A percentile compares a stretch with the other conserved stretches of the same genome.
phyloP scores from a whole-genome alignment of 2,329 filamentous ascomycete genomes.

The Annulohypoxylon truncatum region DNA sequence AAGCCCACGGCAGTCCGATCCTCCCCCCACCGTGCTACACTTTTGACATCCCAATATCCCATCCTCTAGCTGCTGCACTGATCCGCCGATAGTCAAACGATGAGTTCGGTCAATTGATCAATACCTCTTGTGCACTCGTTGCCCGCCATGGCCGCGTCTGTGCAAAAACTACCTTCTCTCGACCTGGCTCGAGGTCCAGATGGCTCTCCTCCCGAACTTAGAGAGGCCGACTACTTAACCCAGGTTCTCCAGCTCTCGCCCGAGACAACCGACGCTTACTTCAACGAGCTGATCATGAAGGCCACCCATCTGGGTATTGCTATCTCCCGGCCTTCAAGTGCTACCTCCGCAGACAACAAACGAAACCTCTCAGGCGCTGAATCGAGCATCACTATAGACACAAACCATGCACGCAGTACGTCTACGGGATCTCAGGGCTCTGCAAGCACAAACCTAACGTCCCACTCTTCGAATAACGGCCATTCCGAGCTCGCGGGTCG shows the following conservation, averaged over 20 bases:
- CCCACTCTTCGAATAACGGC: constrained; percentile 56
- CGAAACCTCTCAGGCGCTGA: constrained; percentile 55
- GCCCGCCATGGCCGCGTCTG: constrained; percentile 43
- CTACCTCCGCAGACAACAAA: constrained; percentile 48
- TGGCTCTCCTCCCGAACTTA: constrained; percentile 45
- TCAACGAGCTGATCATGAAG: constrained; percentile 50
- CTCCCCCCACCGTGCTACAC: constrained; percentile 25
- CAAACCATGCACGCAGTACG: constrained; percentile 57
- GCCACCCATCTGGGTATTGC: constrained; percentile 54
- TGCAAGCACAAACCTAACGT: constrained; percentile 56
- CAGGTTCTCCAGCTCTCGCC: constrained; percentile 46
- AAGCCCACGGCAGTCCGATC: constrained; percentile 32
- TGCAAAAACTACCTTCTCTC: constrained; percentile 36
- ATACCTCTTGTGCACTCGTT: constrained; percentile 31
- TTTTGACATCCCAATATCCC: constrained; percentile 26
- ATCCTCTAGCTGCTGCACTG: constrained; percentile 31
- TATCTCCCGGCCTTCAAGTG: constrained; percentile 45
- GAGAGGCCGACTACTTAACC: constrained; percentile 46
- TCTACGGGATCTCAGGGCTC: constrained; percentile 58
- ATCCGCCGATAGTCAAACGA: constrained; percentile 43
- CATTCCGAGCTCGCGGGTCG: constrained; percentile 41
- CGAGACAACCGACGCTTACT: constrained; percentile 41
- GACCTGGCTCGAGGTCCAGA: constrained; percentile 33
- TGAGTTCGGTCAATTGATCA: constrained; percentile 39
- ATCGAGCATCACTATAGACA: constrained; percentile 56